These are phyloP conservation scores for Fusarium bactridioides DNA, from an alignment of 2,329 filamentous ascomycete genomes.

Conservation along the genomic window DNA sequence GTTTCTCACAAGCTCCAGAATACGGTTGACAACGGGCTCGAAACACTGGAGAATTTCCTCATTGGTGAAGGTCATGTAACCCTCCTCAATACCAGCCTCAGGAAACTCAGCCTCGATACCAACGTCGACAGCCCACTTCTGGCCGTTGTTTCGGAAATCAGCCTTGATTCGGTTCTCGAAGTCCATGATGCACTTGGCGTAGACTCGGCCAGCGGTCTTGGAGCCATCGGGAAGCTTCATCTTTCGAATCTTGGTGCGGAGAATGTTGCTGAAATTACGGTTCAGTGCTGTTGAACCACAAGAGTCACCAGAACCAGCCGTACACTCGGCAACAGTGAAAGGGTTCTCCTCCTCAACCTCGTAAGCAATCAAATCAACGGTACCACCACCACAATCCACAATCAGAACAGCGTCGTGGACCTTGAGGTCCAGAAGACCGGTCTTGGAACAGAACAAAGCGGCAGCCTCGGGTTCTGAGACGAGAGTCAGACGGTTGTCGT, in stretches of 20 bases:
- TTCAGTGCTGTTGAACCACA: constrained; percentile 98
- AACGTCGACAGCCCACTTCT: constrained; percentile 99
- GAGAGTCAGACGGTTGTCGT: constrained; percentile 93
- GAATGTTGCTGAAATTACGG: constrained; percentile 97
- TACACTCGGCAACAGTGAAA: constrained; percentile 96
- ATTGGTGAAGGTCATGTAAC: constrained; percentile 99
- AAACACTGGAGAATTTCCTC: constrained; percentile 99
- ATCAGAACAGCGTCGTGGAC: constrained; percentile 98
- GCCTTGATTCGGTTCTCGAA: constrained; percentile 99
- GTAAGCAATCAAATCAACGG: constrained; percentile 98
- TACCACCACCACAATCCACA: constrained; percentile 97
- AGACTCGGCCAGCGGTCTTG: constrained; percentile 96
- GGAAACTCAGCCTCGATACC: constrained; percentile 98
- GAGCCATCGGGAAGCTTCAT: constrained; percentile 99
- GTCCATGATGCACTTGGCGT: constrained; percentile 99
- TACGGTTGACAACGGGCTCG: constrained; percentile 96
- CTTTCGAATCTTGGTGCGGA: constrained; percentile 96
- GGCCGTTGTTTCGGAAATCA: constrained; percentile 98
- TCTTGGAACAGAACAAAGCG: constrained; percentile 97
- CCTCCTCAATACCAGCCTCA: constrained; percentile 96
- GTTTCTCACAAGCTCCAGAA: constrained; percentile 93
- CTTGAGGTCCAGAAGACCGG: constrained; percentile 93
- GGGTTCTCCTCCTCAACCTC: constrained; percentile 98
- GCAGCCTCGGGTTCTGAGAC: constrained; percentile 97
- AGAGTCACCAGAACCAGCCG: constrained; percentile 94